phyloP scores from a whole-genome alignment of 208 protist genomes.

The Leishmania braziliensis region DNA sequence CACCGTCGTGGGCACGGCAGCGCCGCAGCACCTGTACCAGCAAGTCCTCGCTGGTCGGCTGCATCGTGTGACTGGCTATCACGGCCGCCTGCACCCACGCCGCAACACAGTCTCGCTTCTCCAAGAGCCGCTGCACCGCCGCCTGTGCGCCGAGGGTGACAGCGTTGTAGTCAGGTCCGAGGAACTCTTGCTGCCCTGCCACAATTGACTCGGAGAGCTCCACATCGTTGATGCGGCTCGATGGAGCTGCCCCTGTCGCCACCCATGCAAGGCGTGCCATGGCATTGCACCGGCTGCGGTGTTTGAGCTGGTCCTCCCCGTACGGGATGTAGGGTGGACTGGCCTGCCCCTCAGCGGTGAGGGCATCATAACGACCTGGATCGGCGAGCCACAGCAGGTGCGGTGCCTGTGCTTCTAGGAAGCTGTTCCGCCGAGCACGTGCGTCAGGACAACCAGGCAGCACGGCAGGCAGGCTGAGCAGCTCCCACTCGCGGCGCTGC shows the following conservation, averaged over 20 bases:
- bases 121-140: slow-evolving; percentile 61
- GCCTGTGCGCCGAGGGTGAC: slow-evolving; percentile 54
- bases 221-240: slow-evolving; percentile 38
- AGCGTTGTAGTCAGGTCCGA: slow-evolving; percentile 40
- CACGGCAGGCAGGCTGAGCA: slow-evolving; percentile 70
- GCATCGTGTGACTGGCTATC: slow-evolving; percentile 41
- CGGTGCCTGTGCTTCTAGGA: slow-evolving; percentile 64
- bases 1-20: slow-evolving; percentile 59
- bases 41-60: slow-evolving; percentile 53
- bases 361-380: slow-evolving; percentile 52
- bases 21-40: slow-evolving; percentile 70
- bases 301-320: slow-evolving; percentile 49
- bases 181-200: slow-evolving; percentile 49
- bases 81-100: slow-evolving; percentile 70
- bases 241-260: slow-evolving; percentile 37
- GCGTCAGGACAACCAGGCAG: slow-evolving; percentile 34
- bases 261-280: slow-evolving; percentile 66
- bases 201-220: slow-evolving; percentile 48
- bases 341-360: slow-evolving; percentile 49
- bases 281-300: slow-evolving; percentile 61
- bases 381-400: slow-evolving; percentile 79
- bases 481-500: slow-evolving; percentile 73
- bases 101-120: slow-evolving; percentile 35
- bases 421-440: slow-evolving; percentile 42
- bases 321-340: slow-evolving; percentile 43